Conservation (phyloP, 306 rosid species). For the Mucuna pruriens region DNA sequence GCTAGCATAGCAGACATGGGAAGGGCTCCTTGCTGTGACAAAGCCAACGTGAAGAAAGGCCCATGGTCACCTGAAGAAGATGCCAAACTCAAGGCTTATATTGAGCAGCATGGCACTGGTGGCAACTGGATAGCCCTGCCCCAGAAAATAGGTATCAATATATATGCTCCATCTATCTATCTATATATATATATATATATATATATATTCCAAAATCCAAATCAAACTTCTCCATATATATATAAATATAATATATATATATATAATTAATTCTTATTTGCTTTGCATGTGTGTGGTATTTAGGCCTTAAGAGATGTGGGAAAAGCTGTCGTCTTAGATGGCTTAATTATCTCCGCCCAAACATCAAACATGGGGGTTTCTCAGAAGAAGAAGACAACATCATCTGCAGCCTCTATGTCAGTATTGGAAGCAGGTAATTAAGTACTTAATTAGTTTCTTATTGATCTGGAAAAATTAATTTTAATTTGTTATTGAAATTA, state of each 20-base stretch:
- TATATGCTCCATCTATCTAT: neutral
- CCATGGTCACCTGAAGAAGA: constrained; percentile 99
- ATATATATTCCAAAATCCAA: neutral
- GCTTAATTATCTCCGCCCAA: constrained; percentile 95
- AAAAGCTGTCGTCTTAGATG: constrained; percentile 97
- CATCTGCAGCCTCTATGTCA: constrained; percentile 85
- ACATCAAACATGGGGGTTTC: constrained; percentile 91
- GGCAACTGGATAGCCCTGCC: constrained; percentile 99
- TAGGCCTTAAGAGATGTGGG: constrained; percentile 95
- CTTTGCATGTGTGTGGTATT: neutral
- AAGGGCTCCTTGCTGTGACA: constrained; percentile 99
- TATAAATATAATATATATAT: neutral
- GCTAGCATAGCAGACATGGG: constrained; percentile 60
- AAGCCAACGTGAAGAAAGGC: constrained; percentile 96
- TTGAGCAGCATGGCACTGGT: constrained; percentile 82
- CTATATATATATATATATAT: neutral
- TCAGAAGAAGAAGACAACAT: constrained; percentile 96
- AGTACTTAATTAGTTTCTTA: neutral
- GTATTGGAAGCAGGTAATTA: constrained; percentile 93
- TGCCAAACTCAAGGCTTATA: constrained; percentile 88
- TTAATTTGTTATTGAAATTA: neutral
- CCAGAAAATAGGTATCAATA: constrained; percentile 96
- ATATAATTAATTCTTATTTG: neutral
- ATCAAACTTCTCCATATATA: neutral
- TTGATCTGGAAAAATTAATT: neutral